Evolutionary conservation across 192 early-diverging fungal genomes (phyloP).

Genomic region (Mortierella alpina): DNA sequence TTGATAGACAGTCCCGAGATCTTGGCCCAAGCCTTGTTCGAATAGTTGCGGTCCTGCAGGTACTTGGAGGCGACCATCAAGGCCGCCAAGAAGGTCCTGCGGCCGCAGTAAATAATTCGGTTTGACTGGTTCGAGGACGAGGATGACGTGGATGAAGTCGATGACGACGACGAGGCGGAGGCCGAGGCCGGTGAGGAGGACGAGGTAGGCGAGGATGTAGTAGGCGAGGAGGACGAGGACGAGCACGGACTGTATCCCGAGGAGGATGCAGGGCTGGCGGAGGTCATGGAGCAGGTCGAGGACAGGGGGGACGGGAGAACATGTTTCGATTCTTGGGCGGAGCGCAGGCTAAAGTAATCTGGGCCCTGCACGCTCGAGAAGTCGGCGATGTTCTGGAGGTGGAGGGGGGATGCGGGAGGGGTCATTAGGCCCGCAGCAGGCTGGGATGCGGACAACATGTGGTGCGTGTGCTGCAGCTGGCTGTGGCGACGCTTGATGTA

Average conservation of each 20-base stretch:
- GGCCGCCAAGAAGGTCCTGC: constrained; percentile 86
- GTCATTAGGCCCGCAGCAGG: constrained; percentile 22
- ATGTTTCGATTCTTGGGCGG: constrained; percentile 3
- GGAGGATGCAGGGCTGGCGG: constrained; percentile 28
- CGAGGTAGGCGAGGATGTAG: constrained; percentile 25
- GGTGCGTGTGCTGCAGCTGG: constrained; percentile 21
- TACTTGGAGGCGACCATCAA: constrained; percentile 92
- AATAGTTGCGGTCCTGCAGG: constrained; percentile 86
- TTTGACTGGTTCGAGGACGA: constrained; percentile 33
- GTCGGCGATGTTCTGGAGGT: constrained; percentile 16
- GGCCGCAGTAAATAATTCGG: constrained; percentile 69
- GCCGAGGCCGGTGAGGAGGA: constrained; percentile 27
- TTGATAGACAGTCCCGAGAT: constrained; percentile 80
- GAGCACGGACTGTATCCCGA: constrained; percentile 32
- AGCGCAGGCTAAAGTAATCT: constrained; percentile 39
- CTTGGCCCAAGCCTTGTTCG: constrained; percentile 90
- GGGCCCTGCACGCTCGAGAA: constrained; percentile 20
- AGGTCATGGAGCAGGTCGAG: constrained; percentile 36
- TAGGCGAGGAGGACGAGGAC: constrained; percentile 19
- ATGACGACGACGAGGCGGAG: neutral
- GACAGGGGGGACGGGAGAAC: constrained; percentile 37
- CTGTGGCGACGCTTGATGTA: constrained; percentile 46
- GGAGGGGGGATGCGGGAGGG: constrained; percentile 44
- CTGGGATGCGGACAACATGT: constrained; percentile 10
- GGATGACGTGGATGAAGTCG: constrained; percentile 13